Base-by-base conservation (phyloP, 495 filamentous ascomycete genomes). In the Podospora pseudoanserina region DNA sequence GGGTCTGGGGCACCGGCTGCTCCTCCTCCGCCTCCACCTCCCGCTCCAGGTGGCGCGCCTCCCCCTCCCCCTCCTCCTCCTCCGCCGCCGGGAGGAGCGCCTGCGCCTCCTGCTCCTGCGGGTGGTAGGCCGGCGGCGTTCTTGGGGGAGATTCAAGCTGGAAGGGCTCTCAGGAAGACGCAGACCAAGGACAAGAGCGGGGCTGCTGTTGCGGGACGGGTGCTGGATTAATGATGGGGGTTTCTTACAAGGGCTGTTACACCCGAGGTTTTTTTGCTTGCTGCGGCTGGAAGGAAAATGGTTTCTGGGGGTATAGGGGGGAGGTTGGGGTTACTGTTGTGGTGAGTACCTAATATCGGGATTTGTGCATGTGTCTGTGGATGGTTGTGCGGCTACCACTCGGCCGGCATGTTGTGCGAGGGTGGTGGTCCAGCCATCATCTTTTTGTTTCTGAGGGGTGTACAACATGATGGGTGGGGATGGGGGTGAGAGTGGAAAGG, bases 161-260 rank as follows among this genome's bases (percentile, higher is more conserved):
- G 93, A 62, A 93, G 77, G 76, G 80, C 86, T 16, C 81, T 97
- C 70, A 90, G 80, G 82, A 96, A 96, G 82, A 89, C 91, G 49
- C 82, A 90, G 78, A 97, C 93, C 23, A 92, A 91, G 73, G 93
- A 97, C 76, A 88, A 88, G 78, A 97, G 93, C 79, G 77, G 68
- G 60, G 86, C 89, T 64, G 78, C 84, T 64, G 80, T 87, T 57
- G 89, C 91, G 57, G 93, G 93, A 23, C 87, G 87, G 69, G 93
- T 97, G 20, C 71, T 84, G 71, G 80, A 74, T 67, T 84, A 76
- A 76, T 84, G 76, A 76, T 73, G 64, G 71, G 71, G 44, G 6
- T 61, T 70, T 34, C 56, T 19, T 13, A 49, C 39, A 64, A 27
- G 28, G 23, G 59, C 32, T 61, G 59, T 60, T 60, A 28, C 59